These are phyloP conservation scores for Chenopodium suecicum DNA, from an alignment of 148 eudicot species.

Conservation along the genomic window DNA sequence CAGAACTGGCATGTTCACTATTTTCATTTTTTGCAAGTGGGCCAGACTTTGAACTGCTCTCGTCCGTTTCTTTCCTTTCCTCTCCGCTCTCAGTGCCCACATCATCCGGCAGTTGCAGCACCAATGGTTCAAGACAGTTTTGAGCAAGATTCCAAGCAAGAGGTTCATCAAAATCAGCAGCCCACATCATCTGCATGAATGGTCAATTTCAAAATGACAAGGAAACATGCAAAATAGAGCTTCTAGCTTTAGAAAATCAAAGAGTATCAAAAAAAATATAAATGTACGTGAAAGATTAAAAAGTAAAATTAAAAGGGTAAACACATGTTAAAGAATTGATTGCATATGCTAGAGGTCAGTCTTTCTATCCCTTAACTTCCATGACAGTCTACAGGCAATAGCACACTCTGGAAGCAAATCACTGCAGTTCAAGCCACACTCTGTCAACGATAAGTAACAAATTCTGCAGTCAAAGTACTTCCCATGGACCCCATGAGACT, in stretches of 20 bases:
- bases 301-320: background rate
- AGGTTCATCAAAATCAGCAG: slow-evolving; percentile 93
- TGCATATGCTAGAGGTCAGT: background rate
- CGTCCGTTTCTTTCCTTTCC: slow-evolving; percentile 45
- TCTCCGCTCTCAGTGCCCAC: slow-evolving; percentile 45
- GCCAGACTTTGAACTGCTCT: slow-evolving; percentile 42
- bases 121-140: slow-evolving; percentile 73
- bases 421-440: too few relatives aligned
- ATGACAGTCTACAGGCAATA: background rate
- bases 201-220: slow-evolving; percentile 12
- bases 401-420: too few relatives aligned
- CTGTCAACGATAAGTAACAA: too few relatives aligned
- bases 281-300: background rate
- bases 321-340: background rate
- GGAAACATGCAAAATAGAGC: slow-evolving; percentile 5
- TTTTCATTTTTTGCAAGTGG: slow-evolving; percentile 40
- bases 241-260: background rate
- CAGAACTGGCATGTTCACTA: slow-evolving; percentile 47
- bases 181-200: slow-evolving; percentile 96
- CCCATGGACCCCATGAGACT: too few relatives aligned
- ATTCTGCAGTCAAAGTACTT: too few relatives aligned
- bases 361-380: background rate
- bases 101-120: slow-evolving; percentile 61
- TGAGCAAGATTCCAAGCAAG: slow-evolving; percentile 56
- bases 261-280: background rate